Conservation (phyloP, 768 basidiomycete species). For the Lactarius tabidus region DNA sequence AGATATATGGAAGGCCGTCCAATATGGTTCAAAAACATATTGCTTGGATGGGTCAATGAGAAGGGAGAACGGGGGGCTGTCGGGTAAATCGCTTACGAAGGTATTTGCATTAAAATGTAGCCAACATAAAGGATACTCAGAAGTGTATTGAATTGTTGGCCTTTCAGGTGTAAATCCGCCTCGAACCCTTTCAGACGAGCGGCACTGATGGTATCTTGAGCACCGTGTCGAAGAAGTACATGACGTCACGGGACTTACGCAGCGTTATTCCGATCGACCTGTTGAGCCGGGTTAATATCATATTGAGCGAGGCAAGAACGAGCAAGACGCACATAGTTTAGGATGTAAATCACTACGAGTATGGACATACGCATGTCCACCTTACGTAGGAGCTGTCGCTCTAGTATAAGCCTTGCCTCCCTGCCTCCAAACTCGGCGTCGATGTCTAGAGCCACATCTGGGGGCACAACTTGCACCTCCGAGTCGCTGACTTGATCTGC, state of each 20-base stretch:
- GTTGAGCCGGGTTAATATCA: constrained; percentile 4
- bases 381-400: constrained; percentile 43
- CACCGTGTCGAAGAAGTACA: background rate
- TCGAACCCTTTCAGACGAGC: constrained; percentile 72
- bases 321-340: constrained; percentile 40
- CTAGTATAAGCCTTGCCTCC: constrained; percentile 38
- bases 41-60: constrained; percentile 40
- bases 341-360: constrained; percentile 43
- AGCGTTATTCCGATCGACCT: constrained; percentile 73
- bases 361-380: constrained; percentile 43
- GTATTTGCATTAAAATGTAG: constrained; percentile 77
- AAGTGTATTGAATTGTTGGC: constrained; percentile 60
- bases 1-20: constrained; percentile 68
- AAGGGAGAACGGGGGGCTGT: background rate
- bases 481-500: background rate
- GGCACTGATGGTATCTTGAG: constrained; percentile 41
- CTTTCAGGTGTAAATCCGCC: constrained; percentile 57
- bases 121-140: constrained; percentile 67
- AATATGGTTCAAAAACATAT: constrained; percentile 64
- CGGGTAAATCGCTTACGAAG: constrained; percentile 46
- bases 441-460: constrained; percentile 4
- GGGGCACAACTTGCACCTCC: background rate
- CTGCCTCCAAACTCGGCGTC: constrained; percentile 38
- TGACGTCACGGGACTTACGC: constrained; percentile 38
- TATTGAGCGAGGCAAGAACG: background rate